Evolutionary conservation across 1,139 yeast genomes (phyloP).

Genomic region (Chernovozyma aurita): DNA sequence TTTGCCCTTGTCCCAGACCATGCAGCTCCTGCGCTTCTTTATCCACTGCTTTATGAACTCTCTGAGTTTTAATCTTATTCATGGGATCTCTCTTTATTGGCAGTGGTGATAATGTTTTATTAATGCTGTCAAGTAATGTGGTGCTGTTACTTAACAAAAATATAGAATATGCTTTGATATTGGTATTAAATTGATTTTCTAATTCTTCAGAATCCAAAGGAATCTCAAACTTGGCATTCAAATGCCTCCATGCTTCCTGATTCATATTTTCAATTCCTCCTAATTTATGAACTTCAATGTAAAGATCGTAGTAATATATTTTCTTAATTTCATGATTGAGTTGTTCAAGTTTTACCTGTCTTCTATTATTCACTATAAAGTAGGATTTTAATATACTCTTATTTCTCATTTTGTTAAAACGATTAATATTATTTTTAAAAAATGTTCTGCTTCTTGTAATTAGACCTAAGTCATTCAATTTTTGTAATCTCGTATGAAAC

Average conservation of each 20-base stretch:
- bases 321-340: conserved; percentile 7
- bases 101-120: neutral
- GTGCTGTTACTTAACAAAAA: conserved; percentile 27
- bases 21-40: neutral
- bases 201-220: conserved; percentile 15
- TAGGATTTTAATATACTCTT: conserved; percentile 23
- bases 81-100: neutral
- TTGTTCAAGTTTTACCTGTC: conserved; percentile 5
- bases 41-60: neutral
- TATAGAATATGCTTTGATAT: conserved; percentile 41
- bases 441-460: conserved; percentile 58
- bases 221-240: conserved; percentile 26
- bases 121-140: conserved; percentile 4
- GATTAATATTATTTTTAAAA: conserved; percentile 55
- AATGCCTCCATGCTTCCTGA: conserved; percentile 26
- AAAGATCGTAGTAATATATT: conserved; percentile 52
- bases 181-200: conserved; percentile 26
- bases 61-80: too few relatives aligned
- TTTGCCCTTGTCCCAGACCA: neutral
- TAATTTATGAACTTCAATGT: conserved; percentile 36
- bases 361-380: conserved; percentile 15
- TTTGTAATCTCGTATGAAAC: conserved; percentile 65
- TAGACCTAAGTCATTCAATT: conserved; percentile 58
- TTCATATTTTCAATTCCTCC: conserved; percentile 21
- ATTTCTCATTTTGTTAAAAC: conserved; percentile 48